Percentiles rank a stretch among this genome's conserved stretches.
phyloP scores from a whole-genome alignment of 2,329 filamentous ascomycete genomes.

The Trichoderma brevicompactum region DNA sequence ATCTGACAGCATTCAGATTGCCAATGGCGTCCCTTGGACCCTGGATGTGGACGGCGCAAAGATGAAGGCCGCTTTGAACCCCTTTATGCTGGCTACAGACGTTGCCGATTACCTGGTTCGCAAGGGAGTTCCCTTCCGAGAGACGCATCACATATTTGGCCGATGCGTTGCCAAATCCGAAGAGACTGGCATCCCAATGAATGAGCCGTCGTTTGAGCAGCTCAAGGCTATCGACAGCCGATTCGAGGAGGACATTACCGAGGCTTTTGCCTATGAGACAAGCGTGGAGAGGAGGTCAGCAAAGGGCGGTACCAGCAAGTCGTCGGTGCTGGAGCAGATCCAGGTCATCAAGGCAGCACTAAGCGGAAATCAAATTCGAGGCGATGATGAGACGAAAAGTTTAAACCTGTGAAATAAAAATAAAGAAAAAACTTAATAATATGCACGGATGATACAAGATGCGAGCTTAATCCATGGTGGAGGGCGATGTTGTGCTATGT shows the following conservation, averaged over 20 bases:
- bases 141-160: slow-evolving; percentile 79
- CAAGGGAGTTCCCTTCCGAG: slow-evolving; percentile 75
- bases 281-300: slow-evolving; percentile 80
- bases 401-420: not conserved
- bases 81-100: slow-evolving; percentile 80
- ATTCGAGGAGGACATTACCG: slow-evolving; percentile 71
- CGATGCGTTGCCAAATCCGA: slow-evolving; percentile 53
- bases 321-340: slow-evolving; percentile 67
- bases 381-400: not conserved
- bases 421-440: not conserved
- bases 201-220: slow-evolving; percentile 68
- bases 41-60: slow-evolving; percentile 69
- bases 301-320: slow-evolving; percentile 77
- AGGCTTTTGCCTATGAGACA: slow-evolving; percentile 78
- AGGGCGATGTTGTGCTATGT: not conserved
- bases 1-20: slow-evolving; percentile 79
- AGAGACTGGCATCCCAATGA: slow-evolving; percentile 65
- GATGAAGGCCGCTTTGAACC: slow-evolving; percentile 79
- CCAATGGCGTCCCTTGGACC: slow-evolving; percentile 77
- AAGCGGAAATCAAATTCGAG: slow-evolving; percentile 11
- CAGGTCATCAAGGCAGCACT: slow-evolving; percentile 48
- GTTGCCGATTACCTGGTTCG: slow-evolving; percentile 67
- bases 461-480: not conserved
- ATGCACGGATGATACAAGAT: not conserved
- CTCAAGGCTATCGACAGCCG: slow-evolving; percentile 67